Base-by-base conservation (phyloP, 495 filamentous ascomycete species). In the Trichoderma asperelloides region DNA sequence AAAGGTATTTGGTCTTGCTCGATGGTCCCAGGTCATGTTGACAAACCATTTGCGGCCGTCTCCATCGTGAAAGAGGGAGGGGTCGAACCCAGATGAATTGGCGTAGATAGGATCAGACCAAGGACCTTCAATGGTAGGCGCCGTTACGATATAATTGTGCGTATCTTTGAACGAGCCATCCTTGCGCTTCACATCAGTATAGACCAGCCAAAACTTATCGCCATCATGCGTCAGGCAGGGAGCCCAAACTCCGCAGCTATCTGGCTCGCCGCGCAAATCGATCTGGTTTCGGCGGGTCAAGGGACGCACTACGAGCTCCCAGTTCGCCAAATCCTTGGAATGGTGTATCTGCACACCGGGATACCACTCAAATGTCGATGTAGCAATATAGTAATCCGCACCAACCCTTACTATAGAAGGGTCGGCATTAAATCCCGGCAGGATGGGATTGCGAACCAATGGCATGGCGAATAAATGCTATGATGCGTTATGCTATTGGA, bases 171-270 rank as follows among this genome's bases (percentile, higher is more conserved):
- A 85, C 15, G 75, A 77, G 45, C 81, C 81, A 68, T 83, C 84
- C 69, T 85, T 84, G 66, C 82, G 79, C 73, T 84, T 86, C 40
- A 85, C 81, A 68, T 84, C 80, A 3, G 82, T 84, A 70, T 82
- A 84, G 12, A 83, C 81, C 1, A 85, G 80, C 77, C 81, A 87
- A 72, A 87, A 88, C 57, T 77, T 79, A 7, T 83, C 77, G 63
- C 82, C 83, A 68, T 87, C 81, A 68, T 88, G 83, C 2, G 79
- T 79, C 18, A 87, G 76, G 67, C 84, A 86, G 3, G 86, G 85
- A n/a, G 86, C 85, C 85, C 85, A 88, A 51, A 89, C 72, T 37
- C 86, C 85, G 73, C 85, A 85, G 73, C 82, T 83, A 75, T 85
- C 79, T 28, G 82, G 82, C 67, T 81, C 78, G 64, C 79, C 75